Percentiles rank a stretch among this genome's conserved stretches.
phyloP scores from a whole-genome alignment of 2,329 filamentous ascomycete genomes.

The Parasarocladium wereldwijsianum region DNA sequence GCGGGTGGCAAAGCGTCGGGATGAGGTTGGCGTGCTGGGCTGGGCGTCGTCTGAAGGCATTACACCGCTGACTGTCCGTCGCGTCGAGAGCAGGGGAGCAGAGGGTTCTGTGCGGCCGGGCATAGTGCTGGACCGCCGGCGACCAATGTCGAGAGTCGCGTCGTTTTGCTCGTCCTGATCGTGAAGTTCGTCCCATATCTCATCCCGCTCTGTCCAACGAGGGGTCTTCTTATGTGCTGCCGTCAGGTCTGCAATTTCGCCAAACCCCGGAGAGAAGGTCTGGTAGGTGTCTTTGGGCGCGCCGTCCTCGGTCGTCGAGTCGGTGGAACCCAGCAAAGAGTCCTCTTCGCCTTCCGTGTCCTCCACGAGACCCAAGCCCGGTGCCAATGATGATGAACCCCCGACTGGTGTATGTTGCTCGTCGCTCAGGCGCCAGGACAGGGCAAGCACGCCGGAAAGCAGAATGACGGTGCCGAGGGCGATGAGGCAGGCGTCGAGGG shows the following conservation, averaged over 20 bases:
- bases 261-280: conserved; percentile 27
- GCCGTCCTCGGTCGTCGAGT: conserved; percentile 26
- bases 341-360: conserved; percentile 49
- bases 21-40: conserved; percentile 15
- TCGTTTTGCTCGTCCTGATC: conserved; percentile 44
- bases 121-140: conserved; percentile 33
- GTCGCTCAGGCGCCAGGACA: conserved; percentile 87
- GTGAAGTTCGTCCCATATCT: conserved; percentile 81
- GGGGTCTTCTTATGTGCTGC: conserved; percentile 32
- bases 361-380: conserved; percentile 70
- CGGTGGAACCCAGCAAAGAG: conserved; percentile 33
- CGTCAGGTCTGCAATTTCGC: conserved; percentile 20
- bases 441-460: conserved; percentile 71
- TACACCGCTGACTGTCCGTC: conserved; percentile 17
- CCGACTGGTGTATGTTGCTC: conserved; percentile 48
- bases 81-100: conserved; percentile 20
- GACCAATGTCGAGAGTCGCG: conserved; percentile 13
- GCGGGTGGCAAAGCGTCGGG: conserved; percentile 19
- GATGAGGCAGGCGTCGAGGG: conserved; percentile 66
- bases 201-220: conserved; percentile 52
- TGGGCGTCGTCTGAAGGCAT: conserved; percentile 13
- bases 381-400: conserved; percentile 57
- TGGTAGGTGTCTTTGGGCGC: conserved; percentile 25
- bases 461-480: conserved; percentile 76
- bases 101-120: conserved; percentile 25